These are phyloP conservation scores for Dothideomycetes sp. DNA, from an alignment of 2,329 filamentous ascomycete species.

Conservation along the genomic window DNA sequence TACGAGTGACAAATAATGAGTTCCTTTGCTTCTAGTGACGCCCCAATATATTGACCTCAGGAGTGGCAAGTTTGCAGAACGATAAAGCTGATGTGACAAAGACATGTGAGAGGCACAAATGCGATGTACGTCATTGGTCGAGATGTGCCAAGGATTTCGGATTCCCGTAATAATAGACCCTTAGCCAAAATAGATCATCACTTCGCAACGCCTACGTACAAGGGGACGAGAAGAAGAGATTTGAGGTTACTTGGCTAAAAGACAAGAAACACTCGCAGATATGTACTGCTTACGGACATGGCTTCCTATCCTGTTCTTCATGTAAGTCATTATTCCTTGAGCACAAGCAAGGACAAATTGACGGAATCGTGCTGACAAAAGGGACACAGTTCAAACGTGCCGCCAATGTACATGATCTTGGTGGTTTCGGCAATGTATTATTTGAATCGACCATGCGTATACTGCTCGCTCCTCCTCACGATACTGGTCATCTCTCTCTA, in stretches of 20 bases:
- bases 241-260: not conserved
- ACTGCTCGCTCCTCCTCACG: constrained; percentile 91
- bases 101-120: too few species aligned
- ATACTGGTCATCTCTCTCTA: constrained; percentile 95
- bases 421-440: constrained; percentile 82
- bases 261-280: constrained; percentile 10
- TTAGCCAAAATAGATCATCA: constrained; percentile 2
- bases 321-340: constrained; percentile 37
- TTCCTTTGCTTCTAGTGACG: too few species aligned
- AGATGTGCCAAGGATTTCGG: too few species aligned
- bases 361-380: constrained; percentile 1
- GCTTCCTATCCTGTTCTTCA: constrained; percentile 41
- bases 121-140: too few species aligned
- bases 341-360: not conserved
- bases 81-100: too few species aligned
- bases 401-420: constrained; percentile 41
- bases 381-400: constrained; percentile 37
- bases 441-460: constrained; percentile 91
- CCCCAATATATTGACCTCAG: too few species aligned
- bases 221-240: not conserved
- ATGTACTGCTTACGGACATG: constrained; percentile 61
- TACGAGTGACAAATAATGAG: too few species aligned
- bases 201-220: not conserved
- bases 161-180: too few species aligned
- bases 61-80: too few species aligned